Conservation (phyloP, 2,329 filamentous ascomycete species). For the Zasmidium angulare region DNA sequence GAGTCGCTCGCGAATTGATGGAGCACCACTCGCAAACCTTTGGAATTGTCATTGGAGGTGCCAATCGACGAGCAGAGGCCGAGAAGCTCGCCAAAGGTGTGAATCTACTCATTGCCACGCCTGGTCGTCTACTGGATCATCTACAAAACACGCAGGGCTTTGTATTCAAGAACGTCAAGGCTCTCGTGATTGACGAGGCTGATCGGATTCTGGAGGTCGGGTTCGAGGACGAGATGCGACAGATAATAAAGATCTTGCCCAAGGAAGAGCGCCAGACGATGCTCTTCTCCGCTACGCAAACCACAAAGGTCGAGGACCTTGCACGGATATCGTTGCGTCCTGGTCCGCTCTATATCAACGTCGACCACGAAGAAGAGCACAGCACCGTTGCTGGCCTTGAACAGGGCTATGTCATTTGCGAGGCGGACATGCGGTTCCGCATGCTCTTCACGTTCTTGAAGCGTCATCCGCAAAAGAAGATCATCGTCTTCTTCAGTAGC, state of each 20-base stretch:
- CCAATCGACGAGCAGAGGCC: conserved; percentile 84
- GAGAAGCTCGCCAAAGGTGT: conserved; percentile 94
- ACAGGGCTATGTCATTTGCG: conserved; percentile 93
- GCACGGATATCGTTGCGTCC: conserved; percentile 89
- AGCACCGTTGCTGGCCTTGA: conserved; percentile 92
- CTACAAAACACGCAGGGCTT: conserved; percentile 89
- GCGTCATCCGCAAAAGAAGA: conserved; percentile 90
- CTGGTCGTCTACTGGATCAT: conserved; percentile 89
- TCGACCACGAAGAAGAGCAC: conserved; percentile 84
- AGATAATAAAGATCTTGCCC: conserved; percentile 92
- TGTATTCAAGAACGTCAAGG: conserved; percentile 87
- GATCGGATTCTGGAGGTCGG: conserved; percentile 95
- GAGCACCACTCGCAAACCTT: conserved; percentile 91
- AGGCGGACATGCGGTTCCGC: conserved; percentile 89
- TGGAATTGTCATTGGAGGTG: conserved; percentile 93
- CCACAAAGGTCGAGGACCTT: conserved; percentile 96
- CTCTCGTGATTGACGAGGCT: conserved; percentile 92
- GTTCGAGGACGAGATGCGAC: conserved; percentile 97
- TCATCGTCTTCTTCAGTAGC: conserved; percentile 91
- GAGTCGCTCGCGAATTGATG: conserved; percentile 91
- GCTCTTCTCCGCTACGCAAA: conserved; percentile 98
- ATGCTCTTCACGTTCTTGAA: conserved; percentile 93
- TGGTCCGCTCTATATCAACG: conserved; percentile 94
- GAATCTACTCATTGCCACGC: conserved; percentile 91
- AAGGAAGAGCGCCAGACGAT: conserved; percentile 87